Evolutionary conservation across 805 yeast species (phyloP).

Genomic region (Cephaloascus albidus): DNA sequence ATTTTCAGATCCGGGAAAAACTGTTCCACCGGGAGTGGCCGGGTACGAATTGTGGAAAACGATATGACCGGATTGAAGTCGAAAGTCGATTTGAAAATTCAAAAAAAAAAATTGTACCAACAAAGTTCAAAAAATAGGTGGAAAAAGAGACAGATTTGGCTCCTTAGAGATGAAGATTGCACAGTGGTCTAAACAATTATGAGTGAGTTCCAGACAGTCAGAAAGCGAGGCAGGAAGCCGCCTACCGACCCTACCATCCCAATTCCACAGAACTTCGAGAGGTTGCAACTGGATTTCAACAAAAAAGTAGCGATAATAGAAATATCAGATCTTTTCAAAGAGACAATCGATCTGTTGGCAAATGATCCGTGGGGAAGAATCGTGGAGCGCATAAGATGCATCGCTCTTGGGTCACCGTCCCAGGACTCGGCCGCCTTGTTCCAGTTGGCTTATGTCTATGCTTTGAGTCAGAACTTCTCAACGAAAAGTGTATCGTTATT

Average conservation of each 20-base stretch:
- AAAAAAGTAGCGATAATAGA: constrained; percentile 8
- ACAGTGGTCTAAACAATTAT: too few species aligned
- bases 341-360: constrained; percentile 10
- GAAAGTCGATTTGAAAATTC: too few species aligned
- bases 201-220: too few species aligned
- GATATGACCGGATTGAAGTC: too few species aligned
- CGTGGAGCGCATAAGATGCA: constrained; percentile 39
- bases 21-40: too few species aligned
- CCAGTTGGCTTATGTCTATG: constrained; percentile 53
- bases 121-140: too few species aligned
- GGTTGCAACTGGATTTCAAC: background rate
- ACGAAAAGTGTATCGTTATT: constrained; percentile 31
- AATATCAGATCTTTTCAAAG: constrained; percentile 15
- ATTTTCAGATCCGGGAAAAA: constrained; percentile 15
- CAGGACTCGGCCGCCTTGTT: constrained; percentile 50
- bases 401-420: constrained; percentile 64
- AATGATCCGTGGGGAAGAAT: constrained; percentile 2
- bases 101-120: too few species aligned
- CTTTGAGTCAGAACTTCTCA: constrained; percentile 19
- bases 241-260: constrained; percentile 1
- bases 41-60: too few species aligned
- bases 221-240: background rate
- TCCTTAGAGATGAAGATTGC: too few species aligned
- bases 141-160: too few species aligned
- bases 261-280: constrained; percentile 12